Conservation (phyloP, 2,329 filamentous ascomycete genomes). For the Thelonectria blattea region DNA sequence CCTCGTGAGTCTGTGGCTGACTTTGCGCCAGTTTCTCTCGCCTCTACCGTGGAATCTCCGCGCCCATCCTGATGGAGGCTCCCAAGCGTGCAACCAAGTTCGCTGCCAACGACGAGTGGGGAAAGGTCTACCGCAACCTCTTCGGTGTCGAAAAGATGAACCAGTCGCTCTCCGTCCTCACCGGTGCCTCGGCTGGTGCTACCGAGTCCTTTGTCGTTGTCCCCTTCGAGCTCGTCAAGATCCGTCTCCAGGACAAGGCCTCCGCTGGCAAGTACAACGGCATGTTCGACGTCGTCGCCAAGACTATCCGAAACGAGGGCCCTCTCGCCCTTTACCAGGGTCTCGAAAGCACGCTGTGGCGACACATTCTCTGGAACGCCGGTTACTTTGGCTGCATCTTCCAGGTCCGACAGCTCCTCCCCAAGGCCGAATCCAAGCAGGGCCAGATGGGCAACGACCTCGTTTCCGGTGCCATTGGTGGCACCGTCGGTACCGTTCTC, state of each 20-base stretch:
- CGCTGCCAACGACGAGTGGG: conserved; percentile 98
- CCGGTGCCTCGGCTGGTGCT: conserved; percentile 91
- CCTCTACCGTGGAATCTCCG: conserved; percentile 93
- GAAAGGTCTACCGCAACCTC: conserved; percentile 85
- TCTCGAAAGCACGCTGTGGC: conserved; percentile 95
- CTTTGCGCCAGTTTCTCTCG: conserved; percentile 72
- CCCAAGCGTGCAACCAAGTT: conserved; percentile 96
- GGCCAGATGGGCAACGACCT: conserved; percentile 87
- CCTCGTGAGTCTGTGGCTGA: conserved; percentile 23
- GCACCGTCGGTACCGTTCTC: conserved; percentile 84
- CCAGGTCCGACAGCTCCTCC: conserved; percentile 87
- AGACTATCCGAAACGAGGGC: conserved; percentile 86
- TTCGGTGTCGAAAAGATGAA: conserved; percentile 90
- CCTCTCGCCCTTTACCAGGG: conserved; percentile 92
- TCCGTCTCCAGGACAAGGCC: conserved; percentile 93
- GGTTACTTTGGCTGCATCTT: conserved; percentile 99
- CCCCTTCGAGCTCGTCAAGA: conserved; percentile 98
- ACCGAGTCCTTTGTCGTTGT: conserved; percentile 98
- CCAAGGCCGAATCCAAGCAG: conserved; percentile 79
- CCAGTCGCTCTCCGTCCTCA: conserved; percentile 89
- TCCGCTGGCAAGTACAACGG: conserved; percentile 87
- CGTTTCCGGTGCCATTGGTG: conserved; percentile 84
- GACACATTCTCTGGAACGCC: conserved; percentile 87
- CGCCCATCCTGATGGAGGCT: conserved; percentile 97
- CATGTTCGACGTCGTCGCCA: conserved; percentile 78